Evolutionary conservation across 2,329 filamentous ascomycete genomes (phyloP).

Genomic region (Apiospora sp.): DNA sequence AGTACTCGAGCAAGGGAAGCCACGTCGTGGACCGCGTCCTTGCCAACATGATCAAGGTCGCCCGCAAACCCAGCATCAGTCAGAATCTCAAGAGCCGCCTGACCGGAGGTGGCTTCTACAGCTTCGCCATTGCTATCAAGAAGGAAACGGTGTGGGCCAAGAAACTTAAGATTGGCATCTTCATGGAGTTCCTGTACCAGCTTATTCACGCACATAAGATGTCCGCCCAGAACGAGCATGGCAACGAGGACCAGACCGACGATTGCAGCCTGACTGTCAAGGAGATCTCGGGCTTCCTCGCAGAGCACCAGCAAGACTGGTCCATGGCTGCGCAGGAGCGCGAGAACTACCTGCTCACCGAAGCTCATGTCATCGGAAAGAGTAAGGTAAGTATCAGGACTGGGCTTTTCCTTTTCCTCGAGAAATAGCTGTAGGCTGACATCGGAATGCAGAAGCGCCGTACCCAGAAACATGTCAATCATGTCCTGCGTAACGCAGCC

Average conservation of each 20-base stretch:
- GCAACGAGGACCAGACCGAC: background rate
- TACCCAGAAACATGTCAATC: background rate
- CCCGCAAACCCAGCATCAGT: background rate
- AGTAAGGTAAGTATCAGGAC: background rate
- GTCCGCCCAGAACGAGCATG: background rate
- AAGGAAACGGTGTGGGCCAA: background rate
- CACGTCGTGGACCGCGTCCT: background rate
- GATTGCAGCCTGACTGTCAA: background rate
- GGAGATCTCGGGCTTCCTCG: background rate
- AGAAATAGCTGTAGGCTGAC: background rate
- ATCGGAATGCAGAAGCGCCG: background rate
- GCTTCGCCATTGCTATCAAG: background rate
- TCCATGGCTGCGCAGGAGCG: background rate
- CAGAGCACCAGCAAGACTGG: background rate
- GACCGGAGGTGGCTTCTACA: background rate
- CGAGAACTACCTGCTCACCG: background rate
- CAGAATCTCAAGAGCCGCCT: background rate
- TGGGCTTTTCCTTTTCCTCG: no score
- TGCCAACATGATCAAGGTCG: background rate
- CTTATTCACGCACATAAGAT: conserved; percentile 11
- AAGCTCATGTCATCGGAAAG: background rate
- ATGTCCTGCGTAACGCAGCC: background rate
- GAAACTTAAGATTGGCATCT: background rate
- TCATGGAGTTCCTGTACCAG: conserved; percentile 4
- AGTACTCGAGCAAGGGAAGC: background rate